Evolutionary conservation across 139 green algal genomes (phyloP), one percentile per base, ranked within the genome.

Genomic region (Picochlorum costavermella): DNA sequence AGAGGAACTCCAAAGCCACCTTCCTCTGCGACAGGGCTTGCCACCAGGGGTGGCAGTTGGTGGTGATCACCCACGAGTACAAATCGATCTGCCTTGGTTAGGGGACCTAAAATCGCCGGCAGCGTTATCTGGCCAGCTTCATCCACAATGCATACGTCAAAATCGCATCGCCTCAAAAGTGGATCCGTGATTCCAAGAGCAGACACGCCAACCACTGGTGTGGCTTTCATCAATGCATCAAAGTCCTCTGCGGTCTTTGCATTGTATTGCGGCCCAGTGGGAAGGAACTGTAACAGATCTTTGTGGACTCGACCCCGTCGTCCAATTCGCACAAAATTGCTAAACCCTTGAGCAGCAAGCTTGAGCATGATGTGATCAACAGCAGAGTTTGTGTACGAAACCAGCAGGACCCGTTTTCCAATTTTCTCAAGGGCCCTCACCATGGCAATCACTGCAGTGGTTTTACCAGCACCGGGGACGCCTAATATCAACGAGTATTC

Each of bases 101-200:
- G 73, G 0, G 93, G 79, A 2, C 65, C 71, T 50, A 79, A 50
- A n/a, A 61, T 33, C 1, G 68, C 56, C 4, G 73, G 73, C 25
- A 79, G 29, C 33, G 72, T 68, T 46, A 77, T 73, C 75, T 98
- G 93, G 2, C 81, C 78, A 0, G 92, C 93, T 72, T 99, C 93
- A 62, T 99, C 93, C 49, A 98, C 74, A 31, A 98, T 92, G 63
- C 75, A 88, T n/a, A 97, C 83, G 63, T 97, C 90, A 64, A 98
- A 98, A 6, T 60, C 62, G 1, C 36, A 62, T 13, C 69, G 57
- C 10, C 71, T 58, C 25, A 96, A 75, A 69, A 94, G 67, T 2
- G 84, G 45, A 56, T 92, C 72, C 31, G 53, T 53, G 10, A 76
- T 57, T 1, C 81, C 82, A 31, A 96, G 74, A 68, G 85, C 93